Evolutionary conservation across 495 filamentous ascomycete genomes (phyloP), one percentile per base, ranked within the genome.

Genomic region (Hypoxylon fragiforme): DNA sequence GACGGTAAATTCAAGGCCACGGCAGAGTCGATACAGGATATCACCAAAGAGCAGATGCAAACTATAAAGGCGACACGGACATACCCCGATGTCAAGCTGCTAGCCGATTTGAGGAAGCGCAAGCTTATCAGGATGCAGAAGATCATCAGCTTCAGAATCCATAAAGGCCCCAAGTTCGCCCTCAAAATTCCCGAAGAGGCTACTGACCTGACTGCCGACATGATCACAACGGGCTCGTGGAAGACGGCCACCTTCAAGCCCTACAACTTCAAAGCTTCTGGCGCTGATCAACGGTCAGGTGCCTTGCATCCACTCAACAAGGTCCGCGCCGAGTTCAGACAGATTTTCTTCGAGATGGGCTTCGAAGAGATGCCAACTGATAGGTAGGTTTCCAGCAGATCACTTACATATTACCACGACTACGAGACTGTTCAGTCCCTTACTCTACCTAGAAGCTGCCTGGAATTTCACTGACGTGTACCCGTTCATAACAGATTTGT

Each of bases 301-400:
- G 89, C 94, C 16, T 75, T 98, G 53, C 92, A 97, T 74, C 94
- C 94, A 1, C 77, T 97, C 60, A 97, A 89, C 72, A 97, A 97
- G 74, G 92, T 97, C 52, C 85, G 92, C 39, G 79, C 86, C 51
- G 94, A 97, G 72, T 95, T 97, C 81, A 81, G 94, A 37, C 88
- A 90, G 65, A 96, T 97, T 70, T 97, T 97, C 84, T 98, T 98
- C 72, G 91, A 95, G 63, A 87, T 88, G 79, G 88, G 87, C 26
- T 92, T 91, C 71, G 81, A 85, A 45, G 89, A 92, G 68, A 92
- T 92, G 89, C 83, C 88, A 12, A 91, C 89, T 3, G 82, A 83
- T 57, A 74, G 80, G 72, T 85, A 38, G 5, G 45, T 39, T 15
- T 37, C 2, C 41, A 7, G 14, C 31, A 35, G 31, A 28, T 4